Base-by-base conservation (phyloP, 495 filamentous ascomycete genomes). In the Penicillium daleae region DNA sequence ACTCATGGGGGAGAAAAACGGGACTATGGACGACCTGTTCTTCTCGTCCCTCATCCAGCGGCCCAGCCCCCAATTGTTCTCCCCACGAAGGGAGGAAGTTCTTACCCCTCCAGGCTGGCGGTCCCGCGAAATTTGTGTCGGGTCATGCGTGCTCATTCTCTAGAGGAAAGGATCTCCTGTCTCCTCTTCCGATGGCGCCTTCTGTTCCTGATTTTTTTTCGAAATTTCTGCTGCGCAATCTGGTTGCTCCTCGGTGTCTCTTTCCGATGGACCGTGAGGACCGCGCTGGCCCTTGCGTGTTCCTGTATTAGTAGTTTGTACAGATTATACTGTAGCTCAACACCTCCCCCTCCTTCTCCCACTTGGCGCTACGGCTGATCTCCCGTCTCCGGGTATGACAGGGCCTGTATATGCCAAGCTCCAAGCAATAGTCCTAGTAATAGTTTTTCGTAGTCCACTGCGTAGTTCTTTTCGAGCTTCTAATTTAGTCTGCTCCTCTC, bases 121-220 rank as follows among this genome's bases (percentile, higher is more conserved):
- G 60, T 63, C 60, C 60, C 46, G 60, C 60, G 21, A 63, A 60
- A 63, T 49, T 39, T 60, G 31, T 59, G 42, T 46, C 57, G n/a
- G 66, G 66, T 71, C 66, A 71, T 69, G 69, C 40, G 66, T 68
- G 17, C 40, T 46, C 55, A 55, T 37, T 68, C 68, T 56, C 68
- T 68, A 66, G 63, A 66, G 68, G 65, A 66, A 71, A 58, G 61
- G 68, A 71, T 71, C 68, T 62, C 57, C 65, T 62, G 33, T 31
- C 37, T n/a, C 27, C 26, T 46, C 7, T 31, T 51, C 62, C 57
- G 56, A 63, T 21, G n/a, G 29, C 27, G n/a, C 51, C 21, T 3
- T 24, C 21, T 6, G 29, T 54, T 35, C 17, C 51, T 32, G 29
- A 21, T 10, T 54, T 32, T 33, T n/a, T 10, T 35, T 12, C n/a